A percentile compares a stretch with the other conserved stretches of the same genome.
phyloP scores from a whole-genome alignment of 495 filamentous ascomycete genomes.

The Pseudevernia furfuracea region DNA sequence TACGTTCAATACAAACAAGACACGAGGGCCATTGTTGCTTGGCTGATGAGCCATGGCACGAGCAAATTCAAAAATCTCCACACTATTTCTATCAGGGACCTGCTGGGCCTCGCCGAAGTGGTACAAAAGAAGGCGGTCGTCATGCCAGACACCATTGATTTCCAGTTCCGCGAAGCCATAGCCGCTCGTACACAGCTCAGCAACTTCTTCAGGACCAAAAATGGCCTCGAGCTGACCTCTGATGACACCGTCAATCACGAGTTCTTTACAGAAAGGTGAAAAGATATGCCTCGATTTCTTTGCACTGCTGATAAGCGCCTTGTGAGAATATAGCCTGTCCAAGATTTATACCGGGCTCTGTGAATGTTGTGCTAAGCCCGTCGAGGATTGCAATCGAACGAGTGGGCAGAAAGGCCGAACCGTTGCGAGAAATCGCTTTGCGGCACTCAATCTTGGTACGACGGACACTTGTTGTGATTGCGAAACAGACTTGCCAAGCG shows the following conservation, averaged over 20 bases:
- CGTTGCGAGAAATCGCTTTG: slow-evolving; percentile 1
- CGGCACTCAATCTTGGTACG: slow-evolving; percentile 1
- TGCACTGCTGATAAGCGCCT: neutral
- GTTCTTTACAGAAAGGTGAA: slow-evolving; percentile 26
- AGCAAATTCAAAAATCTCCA: neutral
- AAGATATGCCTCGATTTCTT: neutral
- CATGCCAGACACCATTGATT: slow-evolving; percentile 27
- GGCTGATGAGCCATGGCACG: slow-evolving; percentile 24
- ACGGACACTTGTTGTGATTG: neutral
- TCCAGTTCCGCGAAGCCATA: slow-evolving; percentile 28
- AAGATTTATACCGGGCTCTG: slow-evolving; percentile 26
- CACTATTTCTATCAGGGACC: slow-evolving; percentile 23
- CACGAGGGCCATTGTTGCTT: slow-evolving; percentile 25
- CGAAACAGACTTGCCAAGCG: too few species aligned
- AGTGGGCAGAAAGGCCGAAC: neutral
- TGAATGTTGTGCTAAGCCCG: slow-evolving; percentile 22
- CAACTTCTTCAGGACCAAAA: slow-evolving; percentile 23
- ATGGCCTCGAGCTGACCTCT: neutral
- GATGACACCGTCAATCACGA: slow-evolving; percentile 24
- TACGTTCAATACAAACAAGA: slow-evolving; percentile 29
- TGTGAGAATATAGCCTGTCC: slow-evolving; percentile 15
- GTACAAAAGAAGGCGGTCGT: slow-evolving; percentile 21
- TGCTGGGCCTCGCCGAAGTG: slow-evolving; percentile 17
- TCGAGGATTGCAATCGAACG: slow-evolving; percentile 10
- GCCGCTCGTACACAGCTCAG: slow-evolving; percentile 24